Evolutionary conservation across 129 eudicot genomes (phyloP), one percentile per base, ranked within the genome.

Genomic region (Lactuca saligna): DNA sequence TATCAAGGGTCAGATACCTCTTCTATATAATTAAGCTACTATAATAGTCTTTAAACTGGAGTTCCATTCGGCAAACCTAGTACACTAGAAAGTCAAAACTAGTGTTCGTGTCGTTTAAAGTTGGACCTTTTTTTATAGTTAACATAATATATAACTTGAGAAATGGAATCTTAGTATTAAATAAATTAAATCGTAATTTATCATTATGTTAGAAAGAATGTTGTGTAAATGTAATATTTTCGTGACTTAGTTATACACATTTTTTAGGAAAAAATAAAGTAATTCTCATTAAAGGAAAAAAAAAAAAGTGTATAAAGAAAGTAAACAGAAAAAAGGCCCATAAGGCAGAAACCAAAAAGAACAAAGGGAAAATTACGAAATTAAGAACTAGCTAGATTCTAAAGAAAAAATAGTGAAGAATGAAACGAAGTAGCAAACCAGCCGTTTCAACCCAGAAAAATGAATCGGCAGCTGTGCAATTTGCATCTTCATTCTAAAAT

Each of bases 1-100:
- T 56, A 54, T 65, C 72, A 65, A 65, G 60, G 65, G 79, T 66
- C 79, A 44, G 50, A 37, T 58, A 3, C 32, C 51, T 58, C 41
- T 70, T 63, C 54, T 38, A 12, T 63, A 62, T 61, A 7, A 70
- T 63, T 8, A 32, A 53, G 8, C 49, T 42, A 12, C 4, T 46
- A 50, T 17, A 49, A 14, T 31, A 66, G 32, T 66, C 51, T 46
- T 10, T 12, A 46, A 42, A 46, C 51, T 46, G 12, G 51, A 53
- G 29, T 67, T 54, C 11, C 14, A 9, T 67, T 15, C 16, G 33
- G 61, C 16, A 13, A 67, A 37, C 50, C 33, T 54, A 11, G 35
- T 53, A 53, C 10, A 13, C 2, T 51, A 38, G 14, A 51, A 68
- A 53, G 5, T 50, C 34, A 2, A 8, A 50, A 67, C 3, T 25